Evolutionary conservation across 179 eudicot genomes (phyloP).

Genomic region (Amaranthus tricolor): DNA sequence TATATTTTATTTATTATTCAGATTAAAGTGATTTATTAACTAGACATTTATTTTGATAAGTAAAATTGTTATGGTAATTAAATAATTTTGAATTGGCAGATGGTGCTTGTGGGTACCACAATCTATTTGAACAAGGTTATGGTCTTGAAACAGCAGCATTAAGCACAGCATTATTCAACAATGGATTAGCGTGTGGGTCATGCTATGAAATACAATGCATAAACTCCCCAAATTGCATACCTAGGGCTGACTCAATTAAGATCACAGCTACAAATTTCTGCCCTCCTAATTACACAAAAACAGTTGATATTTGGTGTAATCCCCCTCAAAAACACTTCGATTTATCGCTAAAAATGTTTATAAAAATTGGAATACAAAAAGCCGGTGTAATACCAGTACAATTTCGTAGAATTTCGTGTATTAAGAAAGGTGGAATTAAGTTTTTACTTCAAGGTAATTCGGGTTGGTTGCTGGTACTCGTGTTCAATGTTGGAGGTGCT

Average conservation of each 20-base stretch:
- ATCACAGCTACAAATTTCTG: conserved; percentile 37
- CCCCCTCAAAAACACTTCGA: conserved; percentile 38
- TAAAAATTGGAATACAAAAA: conserved; percentile 19
- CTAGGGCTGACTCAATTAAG: conserved; percentile 8
- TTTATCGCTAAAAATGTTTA: conserved; percentile 17
- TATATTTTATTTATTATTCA: not conserved
- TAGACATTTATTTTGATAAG: not conserved
- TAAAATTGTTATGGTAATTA: not conserved
- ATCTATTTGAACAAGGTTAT: conserved; percentile 30
- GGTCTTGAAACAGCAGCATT: conserved; percentile 39
- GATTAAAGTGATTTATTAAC: not conserved
- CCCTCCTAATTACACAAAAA: conserved; percentile 33
- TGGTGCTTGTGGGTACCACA: conserved; percentile 39
- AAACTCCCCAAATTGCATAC: conserved; percentile 27
- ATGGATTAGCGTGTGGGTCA: conserved; percentile 32
- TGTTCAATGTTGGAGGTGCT: conserved; percentile 24
- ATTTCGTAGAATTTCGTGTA: conserved; percentile 21
- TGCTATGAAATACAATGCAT: conserved; percentile 32
- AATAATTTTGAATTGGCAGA: conserved; percentile 18
- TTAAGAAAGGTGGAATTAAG: conserved; percentile 20
- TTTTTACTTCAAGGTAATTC: conserved; percentile 21
- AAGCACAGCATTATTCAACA: conserved; percentile 37
- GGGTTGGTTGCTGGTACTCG: conserved; percentile 14
- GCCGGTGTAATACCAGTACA: conserved; percentile 24
- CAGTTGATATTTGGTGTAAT: conserved; percentile 30